These are phyloP conservation scores for Cryptococcus floricola DNA, from an alignment of 1,284 basidiomycete species.

Conservation along the genomic window DNA sequence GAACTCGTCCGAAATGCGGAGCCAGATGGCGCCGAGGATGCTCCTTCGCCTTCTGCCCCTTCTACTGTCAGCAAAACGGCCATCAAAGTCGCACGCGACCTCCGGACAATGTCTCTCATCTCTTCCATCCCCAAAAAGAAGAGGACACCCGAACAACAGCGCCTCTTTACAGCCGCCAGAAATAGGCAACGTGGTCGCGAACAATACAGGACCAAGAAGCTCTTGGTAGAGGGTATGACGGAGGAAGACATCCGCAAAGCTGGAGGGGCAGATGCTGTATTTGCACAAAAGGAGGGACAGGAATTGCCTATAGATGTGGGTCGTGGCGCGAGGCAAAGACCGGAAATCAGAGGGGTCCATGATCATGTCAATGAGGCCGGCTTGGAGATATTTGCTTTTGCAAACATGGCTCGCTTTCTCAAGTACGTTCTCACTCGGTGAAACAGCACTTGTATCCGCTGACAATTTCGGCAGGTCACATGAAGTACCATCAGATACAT, in stretches of 20 bases:
- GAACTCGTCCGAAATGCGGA: too few relatives aligned
- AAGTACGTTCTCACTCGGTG: not conserved
- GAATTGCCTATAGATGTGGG: not conserved
- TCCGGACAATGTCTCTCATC: constrained; percentile 18
- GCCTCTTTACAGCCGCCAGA: constrained; percentile 11
- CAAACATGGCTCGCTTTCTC: constrained; percentile 3
- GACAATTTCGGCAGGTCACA: too few relatives aligned
- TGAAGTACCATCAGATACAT: too few relatives aligned
- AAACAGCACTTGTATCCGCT: not conserved
- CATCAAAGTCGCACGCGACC: constrained; percentile 16
- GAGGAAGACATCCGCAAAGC: constrained; percentile 17
- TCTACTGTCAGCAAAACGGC: not conserved
- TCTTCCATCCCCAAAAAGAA: constrained; percentile 17
- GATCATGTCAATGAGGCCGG: constrained; percentile 8
- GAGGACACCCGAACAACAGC: constrained; percentile 18
- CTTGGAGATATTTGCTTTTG: constrained; percentile 25
- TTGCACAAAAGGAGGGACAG: not conserved
- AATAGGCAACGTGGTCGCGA: constrained; percentile 23
- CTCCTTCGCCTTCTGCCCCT: not conserved
- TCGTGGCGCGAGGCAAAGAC: not conserved
- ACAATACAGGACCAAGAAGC: constrained; percentile 19
- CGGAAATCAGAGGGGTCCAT: constrained; percentile 4
- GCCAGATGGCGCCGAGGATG: too few relatives aligned
- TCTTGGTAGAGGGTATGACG: constrained; percentile 25
- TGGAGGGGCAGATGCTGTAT: constrained; percentile 32